These are phyloP conservation scores for Syzygium aqueum DNA, from an alignment of 345 rosid species.

Conservation along the genomic window DNA sequence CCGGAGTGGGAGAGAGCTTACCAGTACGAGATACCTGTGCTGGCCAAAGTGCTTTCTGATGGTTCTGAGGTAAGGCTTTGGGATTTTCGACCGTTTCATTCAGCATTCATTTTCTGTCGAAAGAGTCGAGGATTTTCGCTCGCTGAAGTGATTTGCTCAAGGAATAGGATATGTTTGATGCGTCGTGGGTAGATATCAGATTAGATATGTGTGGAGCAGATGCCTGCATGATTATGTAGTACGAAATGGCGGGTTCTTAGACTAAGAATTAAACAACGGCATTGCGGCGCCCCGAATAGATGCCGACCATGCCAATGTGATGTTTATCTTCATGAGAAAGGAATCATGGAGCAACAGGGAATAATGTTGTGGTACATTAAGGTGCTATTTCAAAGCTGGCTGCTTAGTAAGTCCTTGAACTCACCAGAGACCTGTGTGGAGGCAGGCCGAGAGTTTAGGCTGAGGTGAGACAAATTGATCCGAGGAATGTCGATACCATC, in stretches of 20 bases:
- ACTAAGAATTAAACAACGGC: neutral
- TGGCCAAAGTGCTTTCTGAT: constrained; percentile 55
- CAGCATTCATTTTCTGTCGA: neutral
- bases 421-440: neutral
- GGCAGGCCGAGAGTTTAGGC: neutral
- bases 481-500: neutral
- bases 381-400: neutral
- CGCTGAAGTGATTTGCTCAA: neutral
- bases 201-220: neutral
- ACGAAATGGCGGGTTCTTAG: neutral
- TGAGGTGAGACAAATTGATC: neutral
- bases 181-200: neutral
- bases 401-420: neutral
- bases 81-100: neutral
- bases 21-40: constrained; percentile 74
- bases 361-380: neutral
- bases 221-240: neutral
- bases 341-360: neutral
- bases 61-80: constrained; percentile 49
- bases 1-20: constrained; percentile 78
- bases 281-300: neutral
- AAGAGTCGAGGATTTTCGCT: neutral
- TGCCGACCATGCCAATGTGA: neutral
- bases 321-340: neutral
- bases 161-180: neutral